Percentiles rank a stretch among this genome's conserved stretches.
These are phyloP conservation scores for Sanguinoderma infundibulare DNA, from an alignment of 1,284 basidiomycete species.

Conservation along the genomic window DNA sequence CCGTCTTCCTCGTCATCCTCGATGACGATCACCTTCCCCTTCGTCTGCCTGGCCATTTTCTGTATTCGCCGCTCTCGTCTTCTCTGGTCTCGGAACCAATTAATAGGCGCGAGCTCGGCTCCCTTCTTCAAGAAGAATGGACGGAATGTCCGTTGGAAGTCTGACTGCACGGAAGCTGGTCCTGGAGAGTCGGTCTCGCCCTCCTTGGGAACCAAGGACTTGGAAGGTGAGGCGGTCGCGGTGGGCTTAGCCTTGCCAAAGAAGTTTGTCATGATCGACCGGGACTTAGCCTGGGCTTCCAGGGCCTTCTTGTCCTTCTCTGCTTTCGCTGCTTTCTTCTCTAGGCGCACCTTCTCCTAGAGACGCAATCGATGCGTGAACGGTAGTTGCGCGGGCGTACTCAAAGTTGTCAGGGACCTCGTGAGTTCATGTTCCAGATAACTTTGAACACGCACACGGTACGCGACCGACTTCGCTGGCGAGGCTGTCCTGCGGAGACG, in stretches of 20 bases:
- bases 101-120: constrained; percentile 69
- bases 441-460: no score
- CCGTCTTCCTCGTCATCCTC: constrained; percentile 45
- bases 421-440: no score
- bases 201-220: constrained; percentile 37
- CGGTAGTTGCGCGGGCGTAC: no score
- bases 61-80: constrained; percentile 28
- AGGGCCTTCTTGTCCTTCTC: constrained; percentile 74
- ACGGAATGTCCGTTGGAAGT: constrained; percentile 77
- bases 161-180: constrained; percentile 50
- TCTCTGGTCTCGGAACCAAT: constrained; percentile 57
- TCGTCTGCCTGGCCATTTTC: constrained; percentile 28
- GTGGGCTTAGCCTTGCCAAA: constrained; percentile 63
- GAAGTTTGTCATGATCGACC: constrained; percentile 76
- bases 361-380: not conserved
- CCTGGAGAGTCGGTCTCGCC: constrained; percentile 38
- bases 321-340: constrained; percentile 65
- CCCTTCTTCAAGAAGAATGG: constrained; percentile 80
- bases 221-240: constrained; percentile 25
- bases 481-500: no score
- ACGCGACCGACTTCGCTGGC: no score
- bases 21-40: constrained; percentile 56
- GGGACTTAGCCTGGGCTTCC: constrained; percentile 70
- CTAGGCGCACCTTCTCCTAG: constrained; percentile 69
- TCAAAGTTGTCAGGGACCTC: no score